A percentile compares a stretch with the other conserved stretches of the same genome.
Conservation (phyloP, 2,329 filamentous ascomycete species). For the Aspergillus calidoustus region DNA sequence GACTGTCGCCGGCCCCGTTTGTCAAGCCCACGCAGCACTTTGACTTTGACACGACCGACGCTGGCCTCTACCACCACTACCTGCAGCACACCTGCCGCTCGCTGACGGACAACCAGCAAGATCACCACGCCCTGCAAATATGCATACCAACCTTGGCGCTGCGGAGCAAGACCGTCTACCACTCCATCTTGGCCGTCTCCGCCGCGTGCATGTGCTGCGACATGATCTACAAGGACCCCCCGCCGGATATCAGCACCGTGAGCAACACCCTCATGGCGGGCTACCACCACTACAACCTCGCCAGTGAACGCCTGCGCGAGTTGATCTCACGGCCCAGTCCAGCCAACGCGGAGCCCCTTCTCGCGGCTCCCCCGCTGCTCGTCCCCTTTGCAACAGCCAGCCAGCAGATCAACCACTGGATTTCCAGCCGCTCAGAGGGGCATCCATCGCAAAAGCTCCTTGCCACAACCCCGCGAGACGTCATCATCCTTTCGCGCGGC, state of each 20-base stretch:
- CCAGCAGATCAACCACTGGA: slow-evolving; percentile 10
- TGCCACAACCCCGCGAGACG: neutral
- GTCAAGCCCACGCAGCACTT: neutral
- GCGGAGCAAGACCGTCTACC: slow-evolving; percentile 8
- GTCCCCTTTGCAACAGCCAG: slow-evolving; percentile 1
- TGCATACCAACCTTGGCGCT: slow-evolving; percentile 3
- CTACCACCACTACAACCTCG: slow-evolving; percentile 6
- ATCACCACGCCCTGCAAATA: slow-evolving; percentile 6
- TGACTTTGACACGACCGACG: neutral
- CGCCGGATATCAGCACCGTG: neutral
- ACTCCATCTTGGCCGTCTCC: slow-evolving; percentile 1
- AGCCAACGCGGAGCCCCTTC: neutral
- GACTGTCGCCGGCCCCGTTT: neutral
- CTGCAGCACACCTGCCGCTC: slow-evolving; percentile 1
- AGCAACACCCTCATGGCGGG: slow-evolving; percentile 5
- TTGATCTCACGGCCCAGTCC: neutral
- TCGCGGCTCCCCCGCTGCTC: slow-evolving; percentile 1
- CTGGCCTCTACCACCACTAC: slow-evolving; percentile 8
- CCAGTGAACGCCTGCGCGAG: slow-evolving; percentile 3
- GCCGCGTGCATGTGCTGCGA: slow-evolving; percentile 10
- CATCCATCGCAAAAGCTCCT: neutral
- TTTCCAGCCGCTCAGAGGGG: neutral
- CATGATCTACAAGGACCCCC: neutral
- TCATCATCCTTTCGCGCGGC: neutral
- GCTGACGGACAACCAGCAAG: neutral